Percentiles rank a stretch among this genome's conserved stretches.
These are phyloP conservation scores for Xerocomus amazonicus DNA, from an alignment of 1,284 basidiomycete species.

Conservation along the genomic window DNA sequence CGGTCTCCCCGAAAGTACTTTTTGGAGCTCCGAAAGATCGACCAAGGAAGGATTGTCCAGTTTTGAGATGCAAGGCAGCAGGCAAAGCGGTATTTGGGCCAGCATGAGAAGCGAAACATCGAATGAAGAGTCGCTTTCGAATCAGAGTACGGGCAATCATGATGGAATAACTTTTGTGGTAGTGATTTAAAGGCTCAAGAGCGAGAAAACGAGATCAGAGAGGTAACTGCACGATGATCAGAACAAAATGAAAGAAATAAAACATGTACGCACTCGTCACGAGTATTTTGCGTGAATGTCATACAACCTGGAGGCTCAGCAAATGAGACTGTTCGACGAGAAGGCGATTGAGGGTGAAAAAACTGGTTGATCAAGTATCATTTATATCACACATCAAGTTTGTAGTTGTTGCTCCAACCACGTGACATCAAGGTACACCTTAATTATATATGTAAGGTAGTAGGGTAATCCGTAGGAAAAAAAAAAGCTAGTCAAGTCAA, in stretches of 20 bases:
- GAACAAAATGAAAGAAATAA: constrained; percentile 3
- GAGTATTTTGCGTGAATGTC: constrained; percentile 78
- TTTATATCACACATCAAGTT: constrained; percentile 17
- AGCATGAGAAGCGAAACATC: constrained; percentile 66
- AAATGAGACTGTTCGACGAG: not conserved
- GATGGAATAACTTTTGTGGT: constrained; percentile 4
- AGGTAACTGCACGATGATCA: constrained; percentile 56
- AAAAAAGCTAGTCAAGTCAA: no score
- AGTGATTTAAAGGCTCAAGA: constrained; percentile 54
- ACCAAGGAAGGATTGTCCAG: constrained; percentile 89
- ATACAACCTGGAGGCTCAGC: constrained; percentile 50
- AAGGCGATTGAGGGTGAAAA: not conserved
- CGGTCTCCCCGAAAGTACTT: constrained; percentile 94
- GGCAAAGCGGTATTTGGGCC: constrained; percentile 52
- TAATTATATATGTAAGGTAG: no score
- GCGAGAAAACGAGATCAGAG: constrained; percentile 81
- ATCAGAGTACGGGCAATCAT: constrained; percentile 60
- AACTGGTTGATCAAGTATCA: constrained; percentile 3
- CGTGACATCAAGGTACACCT: constrained; percentile 15
- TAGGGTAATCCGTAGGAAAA: not conserved
- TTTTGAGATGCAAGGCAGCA: constrained; percentile 89
- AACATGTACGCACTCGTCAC: constrained; percentile 66
- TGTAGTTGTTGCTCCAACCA: constrained; percentile 11
- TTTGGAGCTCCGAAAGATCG: constrained; percentile 86
- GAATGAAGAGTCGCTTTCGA: constrained; percentile 46